Base-by-base conservation (phyloP, 2,329 filamentous ascomycete genomes). In the Incumbomyces delicatus region DNA sequence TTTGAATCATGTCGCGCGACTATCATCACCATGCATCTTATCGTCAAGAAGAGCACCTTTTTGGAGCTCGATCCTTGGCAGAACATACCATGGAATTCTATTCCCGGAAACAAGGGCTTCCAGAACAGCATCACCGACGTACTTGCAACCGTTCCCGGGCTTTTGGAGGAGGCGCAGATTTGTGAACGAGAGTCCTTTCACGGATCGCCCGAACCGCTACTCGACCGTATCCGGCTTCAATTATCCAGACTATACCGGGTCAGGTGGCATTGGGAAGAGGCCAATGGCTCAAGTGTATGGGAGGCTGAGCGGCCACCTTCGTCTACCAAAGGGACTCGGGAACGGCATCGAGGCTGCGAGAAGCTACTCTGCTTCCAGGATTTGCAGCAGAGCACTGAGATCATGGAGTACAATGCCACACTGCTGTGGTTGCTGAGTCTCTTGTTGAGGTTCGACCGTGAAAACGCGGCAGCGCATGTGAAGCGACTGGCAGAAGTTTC, bases 351-450 rank as follows among this genome's bases (percentile, higher is more conserved):
- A 8, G 22, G 22, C 22, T 27, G 22, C 2, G 75, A 73, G 56
- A 94, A 77, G 16, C 79, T 80, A 46, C 73, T 70, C 12, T 66
- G 62, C 53, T 76, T 74, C 38, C 47, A 41, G 6, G 46, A 45
- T 17, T 51, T 47, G n/a, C 22, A 29, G 27, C 44, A 48, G 31
- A 49, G 49, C n/a, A 46, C 49, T 2, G 51, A 53, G 32, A 41
- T 53, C 20, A 35, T 35, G n/a, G 31, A 51, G 34, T 53, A 53
- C 46, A 51, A 53, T 40, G 48, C 51, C 11, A 32, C 49, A 13
- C 27, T 53, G 2, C 17, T 53, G 18, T 53, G 50, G 31, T 40
- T 53, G 22, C 29, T 53, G 42, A 49, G 49, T 30, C 14, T 51
- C 27, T 18, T 53, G 41, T 53, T 46, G 51, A 49, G 22, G 22